A percentile compares a stretch with the other conserved stretches of the same genome.
Evolutionary conservation across 2,329 filamentous ascomycete species (phyloP).

Genomic region (Aspergillus tubingensis): DNA sequence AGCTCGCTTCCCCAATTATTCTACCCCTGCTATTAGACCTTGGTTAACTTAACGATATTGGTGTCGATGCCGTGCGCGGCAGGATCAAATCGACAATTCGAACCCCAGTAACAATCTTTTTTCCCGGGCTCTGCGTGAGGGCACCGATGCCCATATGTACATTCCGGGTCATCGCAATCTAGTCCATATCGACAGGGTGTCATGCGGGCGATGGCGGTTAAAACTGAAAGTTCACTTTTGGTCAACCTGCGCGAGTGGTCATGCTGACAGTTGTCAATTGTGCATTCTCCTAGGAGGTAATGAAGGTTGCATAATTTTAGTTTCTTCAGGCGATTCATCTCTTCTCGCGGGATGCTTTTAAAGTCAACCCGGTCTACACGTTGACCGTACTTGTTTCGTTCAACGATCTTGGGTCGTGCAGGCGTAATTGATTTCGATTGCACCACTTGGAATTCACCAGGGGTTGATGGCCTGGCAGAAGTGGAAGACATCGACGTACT

Average conservation of each 20-base stretch:
- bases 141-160: conserved; percentile 66
- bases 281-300: conserved; percentile 60
- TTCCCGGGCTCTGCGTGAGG: conserved; percentile 55
- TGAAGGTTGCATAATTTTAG: conserved; percentile 65
- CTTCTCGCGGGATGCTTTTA: conserved; percentile 56
- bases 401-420: conserved; percentile 42
- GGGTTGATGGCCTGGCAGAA: conserved; percentile 39
- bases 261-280: conserved; percentile 55
- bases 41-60: conserved; percentile 56
- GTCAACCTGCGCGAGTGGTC: conserved; percentile 58
- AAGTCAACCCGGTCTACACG: conserved; percentile 57
- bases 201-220: conserved; percentile 63
- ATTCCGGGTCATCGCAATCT: conserved; percentile 60
- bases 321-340: conserved; percentile 62
- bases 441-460: conserved; percentile 42
- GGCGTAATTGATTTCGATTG: conserved; percentile 37
- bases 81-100: conserved; percentile 59
- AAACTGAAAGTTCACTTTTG: conserved; percentile 54
- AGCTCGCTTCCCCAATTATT: too few relatives aligned
- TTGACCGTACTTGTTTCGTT: conserved; percentile 61
- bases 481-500: conserved; percentile 37
- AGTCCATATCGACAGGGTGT: conserved; percentile 61
- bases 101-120: conserved; percentile 59
- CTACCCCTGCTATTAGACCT: conserved; percentile 32
- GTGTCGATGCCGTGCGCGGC: conserved; percentile 62